Percentiles rank a stretch among this genome's conserved stretches.
These are phyloP conservation scores for Roridomyces roridus DNA, from an alignment of 768 basidiomycete species.

Conservation along the genomic window DNA sequence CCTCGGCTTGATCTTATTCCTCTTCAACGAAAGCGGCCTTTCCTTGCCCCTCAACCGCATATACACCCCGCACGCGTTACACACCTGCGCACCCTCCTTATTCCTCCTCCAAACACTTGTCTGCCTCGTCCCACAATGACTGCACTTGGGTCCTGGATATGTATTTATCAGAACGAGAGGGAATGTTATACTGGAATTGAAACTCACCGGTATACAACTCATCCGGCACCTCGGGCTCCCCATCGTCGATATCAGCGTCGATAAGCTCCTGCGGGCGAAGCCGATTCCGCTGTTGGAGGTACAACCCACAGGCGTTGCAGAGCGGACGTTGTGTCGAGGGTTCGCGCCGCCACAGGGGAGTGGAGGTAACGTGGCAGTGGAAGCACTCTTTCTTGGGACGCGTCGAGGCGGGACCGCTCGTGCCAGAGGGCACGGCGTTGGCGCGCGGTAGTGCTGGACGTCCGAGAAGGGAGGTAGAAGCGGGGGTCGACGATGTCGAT, in stretches of 20 bases:
- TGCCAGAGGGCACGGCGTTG: no score
- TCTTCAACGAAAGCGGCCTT: neutral
- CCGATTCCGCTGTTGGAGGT: neutral
- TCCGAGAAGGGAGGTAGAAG: no score
- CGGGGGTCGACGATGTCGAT: no score
- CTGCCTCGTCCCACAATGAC: neutral
- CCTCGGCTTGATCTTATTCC: conserved; percentile 1
- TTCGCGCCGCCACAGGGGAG: conserved; percentile 4
- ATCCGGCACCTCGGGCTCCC: neutral
- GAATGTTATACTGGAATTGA: no score
- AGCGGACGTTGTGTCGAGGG: neutral
- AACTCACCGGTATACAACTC: conserved; percentile 1
- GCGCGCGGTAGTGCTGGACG: neutral
- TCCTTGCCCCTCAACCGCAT: neutral
- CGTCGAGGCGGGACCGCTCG: no score
- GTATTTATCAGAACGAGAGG: no score
- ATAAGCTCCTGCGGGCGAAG: neutral
- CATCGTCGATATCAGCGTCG: neutral
- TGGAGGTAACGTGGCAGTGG: neutral
- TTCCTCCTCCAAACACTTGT: conserved; percentile 2
- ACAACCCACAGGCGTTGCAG: conserved; percentile 5
- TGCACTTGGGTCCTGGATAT: conserved; percentile 1
- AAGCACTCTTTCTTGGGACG: neutral
- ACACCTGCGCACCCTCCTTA: neutral
- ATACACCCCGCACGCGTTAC: conserved; percentile 4